Conservation (phyloP, 495 filamentous ascomycete genomes). For the Xylaria sp. region DNA sequence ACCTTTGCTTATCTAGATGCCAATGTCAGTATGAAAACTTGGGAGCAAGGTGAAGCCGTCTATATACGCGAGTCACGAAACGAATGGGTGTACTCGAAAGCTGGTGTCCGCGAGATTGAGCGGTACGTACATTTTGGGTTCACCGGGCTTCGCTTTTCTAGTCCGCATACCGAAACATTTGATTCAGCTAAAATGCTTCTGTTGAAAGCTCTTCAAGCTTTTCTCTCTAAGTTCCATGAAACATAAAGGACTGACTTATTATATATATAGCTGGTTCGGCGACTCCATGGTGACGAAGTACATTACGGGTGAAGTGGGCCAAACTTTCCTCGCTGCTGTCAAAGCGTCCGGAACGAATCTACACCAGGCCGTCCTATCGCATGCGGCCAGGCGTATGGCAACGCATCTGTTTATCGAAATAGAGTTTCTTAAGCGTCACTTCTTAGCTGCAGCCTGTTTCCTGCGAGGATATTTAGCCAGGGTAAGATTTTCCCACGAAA, state of each 20-base stretch:
- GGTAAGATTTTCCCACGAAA: constrained; percentile 22
- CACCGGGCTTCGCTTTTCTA: neutral
- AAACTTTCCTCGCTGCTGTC: constrained; percentile 29
- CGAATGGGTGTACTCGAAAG: constrained; percentile 44
- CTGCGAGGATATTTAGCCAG: constrained; percentile 38
- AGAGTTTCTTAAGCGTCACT: constrained; percentile 39
- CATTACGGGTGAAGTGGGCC: constrained; percentile 32
- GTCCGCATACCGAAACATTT: neutral
- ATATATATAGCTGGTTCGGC: constrained; percentile 36
- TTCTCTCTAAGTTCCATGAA: neutral
- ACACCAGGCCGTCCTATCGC: constrained; percentile 32
- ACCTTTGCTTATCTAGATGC: constrained; percentile 8
- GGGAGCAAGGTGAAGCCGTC: constrained; percentile 33
- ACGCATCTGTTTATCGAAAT: constrained; percentile 36
- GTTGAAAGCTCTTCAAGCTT: neutral
- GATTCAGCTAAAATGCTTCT: neutral
- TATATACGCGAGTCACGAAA: constrained; percentile 26
- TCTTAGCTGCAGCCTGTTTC: constrained; percentile 33
- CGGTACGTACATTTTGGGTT: constrained; percentile 17
- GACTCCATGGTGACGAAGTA: constrained; percentile 44
- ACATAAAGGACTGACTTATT: neutral
- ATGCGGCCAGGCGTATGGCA: constrained; percentile 35
- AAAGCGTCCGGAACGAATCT: constrained; percentile 33
- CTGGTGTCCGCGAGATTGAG: constrained; percentile 38
- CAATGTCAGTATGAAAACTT: constrained; percentile 38